These are phyloP conservation scores for Pholiota adiposa DNA, from an alignment of 1,284 basidiomycete species.

Conservation along the genomic window DNA sequence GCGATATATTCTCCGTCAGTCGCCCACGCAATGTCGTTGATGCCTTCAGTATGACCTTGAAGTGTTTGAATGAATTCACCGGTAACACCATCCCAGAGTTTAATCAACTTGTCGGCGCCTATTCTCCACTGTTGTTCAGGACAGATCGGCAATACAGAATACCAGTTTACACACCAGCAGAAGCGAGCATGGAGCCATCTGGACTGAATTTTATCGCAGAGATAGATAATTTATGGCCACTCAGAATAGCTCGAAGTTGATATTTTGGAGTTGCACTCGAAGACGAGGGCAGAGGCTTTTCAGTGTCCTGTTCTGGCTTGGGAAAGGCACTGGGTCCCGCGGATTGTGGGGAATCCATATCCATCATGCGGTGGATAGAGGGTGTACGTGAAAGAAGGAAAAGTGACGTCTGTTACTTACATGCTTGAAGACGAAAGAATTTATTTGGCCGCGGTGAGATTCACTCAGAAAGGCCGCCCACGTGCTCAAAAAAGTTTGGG, in stretches of 20 bases:
- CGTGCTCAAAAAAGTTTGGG: slow-evolving; percentile 36
- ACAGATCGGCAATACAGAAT: background rate
- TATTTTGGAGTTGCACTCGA: slow-evolving; percentile 35
- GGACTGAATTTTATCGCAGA: slow-evolving; percentile 83
- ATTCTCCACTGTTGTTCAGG: slow-evolving; percentile 42
- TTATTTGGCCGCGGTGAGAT: slow-evolving; percentile 2
- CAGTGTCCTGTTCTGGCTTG: slow-evolving; percentile 4
- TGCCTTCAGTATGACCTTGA: slow-evolving; percentile 76
- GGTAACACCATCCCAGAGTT: slow-evolving; percentile 75
- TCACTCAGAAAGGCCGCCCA: slow-evolving; percentile 20
- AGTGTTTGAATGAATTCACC: slow-evolving; percentile 76
- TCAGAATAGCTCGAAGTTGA: slow-evolving; percentile 56
- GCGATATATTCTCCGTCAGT: slow-evolving; percentile 81
- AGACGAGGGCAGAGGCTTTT: slow-evolving; percentile 2
- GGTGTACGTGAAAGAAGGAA: background rate
- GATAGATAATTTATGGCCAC: slow-evolving; percentile 75
- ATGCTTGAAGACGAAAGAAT: slow-evolving; percentile 4
- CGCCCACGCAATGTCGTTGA: slow-evolving; percentile 91
- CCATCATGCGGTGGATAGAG: background rate
- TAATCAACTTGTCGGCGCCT: slow-evolving; percentile 82
- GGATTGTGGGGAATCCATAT: slow-evolving; percentile 6
- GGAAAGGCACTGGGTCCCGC: background rate
- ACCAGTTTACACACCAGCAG: slow-evolving; percentile 59
- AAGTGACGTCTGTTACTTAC: background rate
- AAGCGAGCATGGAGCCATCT: slow-evolving; percentile 73